Conservation (phyloP, 306 rosid species). For the Luffa aegyptiaca region DNA sequence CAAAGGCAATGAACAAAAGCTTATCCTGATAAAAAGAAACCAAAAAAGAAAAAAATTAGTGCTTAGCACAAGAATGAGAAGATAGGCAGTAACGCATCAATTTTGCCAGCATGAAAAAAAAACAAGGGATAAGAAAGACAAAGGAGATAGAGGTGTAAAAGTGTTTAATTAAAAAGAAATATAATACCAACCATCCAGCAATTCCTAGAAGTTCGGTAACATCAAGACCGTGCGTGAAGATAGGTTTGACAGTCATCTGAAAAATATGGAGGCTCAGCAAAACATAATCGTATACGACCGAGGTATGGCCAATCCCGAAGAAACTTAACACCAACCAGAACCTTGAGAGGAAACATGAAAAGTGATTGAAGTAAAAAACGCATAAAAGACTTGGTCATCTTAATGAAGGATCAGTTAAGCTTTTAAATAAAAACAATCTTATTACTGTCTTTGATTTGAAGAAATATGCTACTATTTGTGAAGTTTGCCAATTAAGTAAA, state of each 20-base stretch:
- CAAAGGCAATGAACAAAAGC: too few relatives aligned
- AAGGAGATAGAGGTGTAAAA: background rate
- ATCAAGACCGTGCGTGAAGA: conserved; percentile 76
- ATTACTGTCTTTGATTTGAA: too few relatives aligned
- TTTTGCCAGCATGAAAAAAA: background rate
- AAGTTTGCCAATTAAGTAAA: too few relatives aligned
- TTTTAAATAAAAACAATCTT: too few relatives aligned
- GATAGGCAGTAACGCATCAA: background rate
- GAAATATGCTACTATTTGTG: too few relatives aligned
- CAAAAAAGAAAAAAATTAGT: background rate
- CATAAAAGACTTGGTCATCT: too few relatives aligned
- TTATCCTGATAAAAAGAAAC: conserved; percentile 52
- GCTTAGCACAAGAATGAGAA: background rate
- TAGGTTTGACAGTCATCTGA: conserved; percentile 85
- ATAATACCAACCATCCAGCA: conserved; percentile 92
- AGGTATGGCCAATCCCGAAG: conserved; percentile 64
- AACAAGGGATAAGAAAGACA: background rate
- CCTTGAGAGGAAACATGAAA: conserved; percentile 27
- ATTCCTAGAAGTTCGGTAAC: conserved; percentile 88
- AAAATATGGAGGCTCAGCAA: conserved; percentile 90
- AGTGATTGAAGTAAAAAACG: conserved; percentile 1
- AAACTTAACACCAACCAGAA: conserved; percentile 76
- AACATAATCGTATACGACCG: conserved; percentile 70
- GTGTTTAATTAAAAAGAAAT: background rate
- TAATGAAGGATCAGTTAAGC: too few relatives aligned